Percentiles rank a stretch among this genome's conserved stretches.
These are phyloP conservation scores for Elaphomyces granulatus DNA, from an alignment of 495 filamentous ascomycete genomes.

Conservation along the genomic window DNA sequence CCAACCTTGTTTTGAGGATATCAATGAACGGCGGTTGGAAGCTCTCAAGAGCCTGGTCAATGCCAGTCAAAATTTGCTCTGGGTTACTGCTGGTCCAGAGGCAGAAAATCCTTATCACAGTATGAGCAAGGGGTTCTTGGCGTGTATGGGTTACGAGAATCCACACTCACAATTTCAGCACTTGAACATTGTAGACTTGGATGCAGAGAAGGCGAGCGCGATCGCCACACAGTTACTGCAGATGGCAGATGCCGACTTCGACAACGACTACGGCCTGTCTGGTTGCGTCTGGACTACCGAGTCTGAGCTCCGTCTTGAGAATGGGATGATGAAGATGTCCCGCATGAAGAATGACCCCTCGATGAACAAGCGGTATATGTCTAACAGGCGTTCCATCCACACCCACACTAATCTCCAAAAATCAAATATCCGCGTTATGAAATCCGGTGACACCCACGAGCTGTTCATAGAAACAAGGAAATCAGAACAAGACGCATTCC, in stretches of 20 bases:
- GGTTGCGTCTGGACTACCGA: slow-evolving; percentile 4
- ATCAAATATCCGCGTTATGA: no score
- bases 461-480: no score
- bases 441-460: no score
- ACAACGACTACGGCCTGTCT: slow-evolving; percentile 9
- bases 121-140: slow-evolving; percentile 27
- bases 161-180: slow-evolving; percentile 16
- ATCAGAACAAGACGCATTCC: no score
- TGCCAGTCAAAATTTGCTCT: slow-evolving; percentile 23
- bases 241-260: slow-evolving; percentile 11
- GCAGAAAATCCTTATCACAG: slow-evolving; percentile 21
- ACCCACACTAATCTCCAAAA: no score
- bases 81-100: slow-evolving; percentile 23
- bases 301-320: not conserved
- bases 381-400: no score
- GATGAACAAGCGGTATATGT: not conserved
- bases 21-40: slow-evolving; percentile 15
- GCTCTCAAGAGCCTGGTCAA: slow-evolving; percentile 27
- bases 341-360: not conserved
- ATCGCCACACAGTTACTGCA: slow-evolving; percentile 14
- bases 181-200: slow-evolving; percentile 13
- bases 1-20: slow-evolving; percentile 24
- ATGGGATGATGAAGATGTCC: not conserved
- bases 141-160: slow-evolving; percentile 15
- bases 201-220: slow-evolving; percentile 3